Base-by-base conservation (phyloP, 2,329 filamentous ascomycete species). In the Coleophoma cylindrospora region DNA sequence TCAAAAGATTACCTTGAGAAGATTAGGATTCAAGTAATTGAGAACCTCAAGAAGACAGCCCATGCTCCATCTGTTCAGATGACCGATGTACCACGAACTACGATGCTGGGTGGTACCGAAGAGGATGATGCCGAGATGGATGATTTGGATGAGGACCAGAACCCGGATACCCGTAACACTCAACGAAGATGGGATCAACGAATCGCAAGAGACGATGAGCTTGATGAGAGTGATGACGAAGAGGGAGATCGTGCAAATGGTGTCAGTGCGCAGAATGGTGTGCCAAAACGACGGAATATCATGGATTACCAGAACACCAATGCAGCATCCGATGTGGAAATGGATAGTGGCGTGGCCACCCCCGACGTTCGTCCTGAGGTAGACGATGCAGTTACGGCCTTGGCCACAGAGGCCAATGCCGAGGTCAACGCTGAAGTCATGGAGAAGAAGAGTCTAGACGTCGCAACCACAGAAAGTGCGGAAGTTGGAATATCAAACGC, bases 11-110 rank as follows among this genome's bases (percentile, higher is more conserved):
- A 95, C 57, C 76, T 96, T 3, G 83, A 91, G 40, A 87, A 86
- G 61, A 87, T 96, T 61, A 87, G 91, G 53, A 81, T 86, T 54
- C 82, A 87, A 34, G 84, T 96, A 32, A 81, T 90, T 49, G 89
- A 95, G 61, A 95, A 97, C 66, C 71, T 99, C 47, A 80, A 89
- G 54, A 92, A 92, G 66, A 87, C 96, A 27, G 82, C 89, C 40
- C 87, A 88, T 34, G 89, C 86, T 0, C 94, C 94, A 1, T 96
- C 91, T 17, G 90, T 96, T 17, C 91, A 96, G 68, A 87, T 96
- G 81, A 86, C 89, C 55, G 87, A 95, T 57, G 76, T 85, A 6
- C 83, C 83, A 3, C 77, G 82, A 15, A 77, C 80, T 48, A 79
- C 80, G 1, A 71, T 86, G 34, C 77, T 75, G 33, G 79, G 80